Evolutionary conservation across 202 grass and related monocot species (phyloP).

Genomic region (Panicum hallii): DNA sequence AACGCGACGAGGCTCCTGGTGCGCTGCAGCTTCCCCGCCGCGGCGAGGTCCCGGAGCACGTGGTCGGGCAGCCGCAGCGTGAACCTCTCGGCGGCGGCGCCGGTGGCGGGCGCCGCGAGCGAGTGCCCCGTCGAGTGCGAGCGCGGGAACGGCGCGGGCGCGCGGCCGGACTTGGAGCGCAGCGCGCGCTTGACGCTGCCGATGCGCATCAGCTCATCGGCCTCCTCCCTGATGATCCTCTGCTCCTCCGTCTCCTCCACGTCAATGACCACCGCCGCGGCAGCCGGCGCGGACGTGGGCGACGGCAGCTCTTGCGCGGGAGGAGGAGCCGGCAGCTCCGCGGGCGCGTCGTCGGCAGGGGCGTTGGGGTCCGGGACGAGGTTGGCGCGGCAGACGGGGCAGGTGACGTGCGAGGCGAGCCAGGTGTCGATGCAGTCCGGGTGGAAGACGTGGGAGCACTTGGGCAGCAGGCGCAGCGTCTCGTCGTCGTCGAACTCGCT

Average conservation of each 20-base stretch:
- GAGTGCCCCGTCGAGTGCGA: slow-evolving; percentile 87
- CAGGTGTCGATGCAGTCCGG: slow-evolving; percentile 89
- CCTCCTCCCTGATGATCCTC: slow-evolving; percentile 60
- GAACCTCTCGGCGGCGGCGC: slow-evolving; percentile 59
- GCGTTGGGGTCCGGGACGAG: slow-evolving; percentile 54
- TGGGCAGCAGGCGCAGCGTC: slow-evolving; percentile 74
- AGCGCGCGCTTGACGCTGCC: slow-evolving; percentile 64
- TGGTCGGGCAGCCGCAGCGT: slow-evolving; percentile 71
- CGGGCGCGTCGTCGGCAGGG: slow-evolving; percentile 8
- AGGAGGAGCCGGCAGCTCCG: no score
- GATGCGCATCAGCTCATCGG: slow-evolving; percentile 67
- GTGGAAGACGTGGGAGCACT: slow-evolving; percentile 95
- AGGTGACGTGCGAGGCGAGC: slow-evolving; percentile 80
- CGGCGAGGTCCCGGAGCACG: slow-evolving; percentile 61
- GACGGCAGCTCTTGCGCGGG: not conserved
- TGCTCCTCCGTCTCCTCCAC: slow-evolving; percentile 58
- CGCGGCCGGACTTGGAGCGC: slow-evolving; percentile 57
- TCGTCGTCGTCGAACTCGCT: slow-evolving; percentile 98
- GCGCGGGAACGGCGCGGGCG: slow-evolving; percentile 49
- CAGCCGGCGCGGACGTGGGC: not conserved
- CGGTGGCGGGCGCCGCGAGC: not conserved
- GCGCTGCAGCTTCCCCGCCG: slow-evolving; percentile 64
- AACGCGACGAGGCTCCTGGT: slow-evolving; percentile 66
- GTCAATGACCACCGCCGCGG: slow-evolving; percentile 56
- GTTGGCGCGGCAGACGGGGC: slow-evolving; percentile 84